Evolutionary conservation across 192 early-diverging fungal species (phyloP).

Genomic region (Chytriomyces confervae): DNA sequence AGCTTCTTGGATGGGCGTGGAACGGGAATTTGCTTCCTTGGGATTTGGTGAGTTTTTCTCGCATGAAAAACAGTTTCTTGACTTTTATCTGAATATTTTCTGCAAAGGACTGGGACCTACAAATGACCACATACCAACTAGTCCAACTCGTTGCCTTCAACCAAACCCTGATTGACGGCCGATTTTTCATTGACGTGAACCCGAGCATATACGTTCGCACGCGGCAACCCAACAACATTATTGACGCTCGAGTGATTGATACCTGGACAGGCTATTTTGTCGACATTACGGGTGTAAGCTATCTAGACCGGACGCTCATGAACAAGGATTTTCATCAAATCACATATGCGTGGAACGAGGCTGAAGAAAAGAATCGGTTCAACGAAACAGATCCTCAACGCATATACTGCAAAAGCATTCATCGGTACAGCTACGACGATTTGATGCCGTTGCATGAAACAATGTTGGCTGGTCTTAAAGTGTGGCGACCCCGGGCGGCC

Average conservation of each 20-base stretch:
- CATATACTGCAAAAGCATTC: slow-evolving; percentile 39
- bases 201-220: slow-evolving; percentile 20
- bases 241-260: slow-evolving; percentile 52
- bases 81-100: slow-evolving; percentile 7
- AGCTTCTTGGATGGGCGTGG: slow-evolving; percentile 53
- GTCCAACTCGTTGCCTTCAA: slow-evolving; percentile 18
- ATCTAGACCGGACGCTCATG: neutral
- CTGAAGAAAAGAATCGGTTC: too few relatives aligned
- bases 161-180: slow-evolving; percentile 30
- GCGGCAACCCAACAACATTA: slow-evolving; percentile 28
- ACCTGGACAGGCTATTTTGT: slow-evolving; percentile 38
- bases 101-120: neutral
- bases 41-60: slow-evolving; percentile 22
- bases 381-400: too few relatives aligned
- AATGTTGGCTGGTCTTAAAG: slow-evolving; percentile 36
- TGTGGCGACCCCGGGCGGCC: slow-evolving; percentile 35
- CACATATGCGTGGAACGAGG: too few relatives aligned
- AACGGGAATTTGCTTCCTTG: slow-evolving; percentile 43
- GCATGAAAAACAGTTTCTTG: too few relatives aligned
- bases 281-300: slow-evolving; percentile 49
- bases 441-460: slow-evolving; percentile 35
- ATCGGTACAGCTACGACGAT: slow-evolving; percentile 16
- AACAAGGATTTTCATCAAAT: neutral
- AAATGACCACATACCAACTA: slow-evolving; percentile 14
- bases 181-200: slow-evolving; percentile 47